Evolutionary conservation across 345 rosid genomes (phyloP).

Genomic region (Citrus reticulata): DNA sequence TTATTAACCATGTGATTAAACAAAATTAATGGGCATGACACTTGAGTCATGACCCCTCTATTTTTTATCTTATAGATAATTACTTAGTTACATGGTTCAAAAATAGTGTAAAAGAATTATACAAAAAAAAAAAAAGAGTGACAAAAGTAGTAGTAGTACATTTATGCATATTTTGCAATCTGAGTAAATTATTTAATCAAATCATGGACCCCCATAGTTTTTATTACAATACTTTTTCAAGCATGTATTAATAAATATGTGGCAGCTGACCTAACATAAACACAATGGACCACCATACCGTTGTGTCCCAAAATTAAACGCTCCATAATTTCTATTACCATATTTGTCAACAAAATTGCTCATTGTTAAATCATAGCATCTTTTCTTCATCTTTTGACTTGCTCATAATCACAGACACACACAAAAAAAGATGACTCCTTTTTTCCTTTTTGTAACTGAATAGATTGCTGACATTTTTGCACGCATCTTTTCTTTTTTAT

Average conservation of each 20-base stretch:
- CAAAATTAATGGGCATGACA: background rate
- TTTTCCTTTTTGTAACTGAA: background rate
- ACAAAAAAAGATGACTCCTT: background rate
- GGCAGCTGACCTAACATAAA: background rate
- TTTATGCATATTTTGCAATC: too few relatives aligned
- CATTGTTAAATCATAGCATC: background rate
- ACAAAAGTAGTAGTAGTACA: too few relatives aligned
- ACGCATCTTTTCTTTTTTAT: too few relatives aligned
- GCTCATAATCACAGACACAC: too few relatives aligned
- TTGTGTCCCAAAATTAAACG: background rate
- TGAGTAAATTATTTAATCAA: too few relatives aligned
- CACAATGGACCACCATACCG: slow-evolving; percentile 4
- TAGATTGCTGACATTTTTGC: too few relatives aligned
- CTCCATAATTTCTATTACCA: background rate
- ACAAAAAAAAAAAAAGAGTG: too few relatives aligned
- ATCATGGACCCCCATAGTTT: background rate
- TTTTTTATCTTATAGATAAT: background rate
- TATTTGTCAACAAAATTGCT: background rate
- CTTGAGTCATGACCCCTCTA: background rate
- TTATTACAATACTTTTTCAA: background rate
- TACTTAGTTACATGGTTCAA: too few relatives aligned
- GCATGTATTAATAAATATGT: background rate
- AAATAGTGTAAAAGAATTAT: too few relatives aligned
- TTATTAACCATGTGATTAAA: background rate
- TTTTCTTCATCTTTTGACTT: background rate